A percentile compares a stretch with the other conserved stretches of the same genome.
Evolutionary conservation across 805 yeast genomes (phyloP).

Genomic region (Brettanomyces custersianus): DNA sequence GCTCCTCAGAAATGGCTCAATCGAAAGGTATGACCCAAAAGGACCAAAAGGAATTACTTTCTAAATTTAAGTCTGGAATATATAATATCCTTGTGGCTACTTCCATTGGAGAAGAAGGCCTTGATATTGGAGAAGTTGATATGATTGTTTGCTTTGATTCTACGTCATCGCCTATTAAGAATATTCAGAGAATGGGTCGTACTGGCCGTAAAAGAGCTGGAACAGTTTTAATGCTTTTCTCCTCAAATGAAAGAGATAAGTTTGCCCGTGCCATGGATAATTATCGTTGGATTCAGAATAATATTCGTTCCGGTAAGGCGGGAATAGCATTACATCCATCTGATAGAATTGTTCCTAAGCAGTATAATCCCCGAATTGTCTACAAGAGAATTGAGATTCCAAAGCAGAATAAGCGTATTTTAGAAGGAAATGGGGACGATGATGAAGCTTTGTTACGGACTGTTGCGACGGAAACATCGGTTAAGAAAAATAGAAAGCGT

Average conservation of each 20-base stretch:
- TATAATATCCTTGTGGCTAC: conserved; percentile 87
- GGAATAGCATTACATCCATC: conserved; percentile 26
- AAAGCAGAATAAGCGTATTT: conserved; percentile 51
- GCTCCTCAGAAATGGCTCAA: conserved; percentile 71
- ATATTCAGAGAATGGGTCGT: conserved; percentile 94
- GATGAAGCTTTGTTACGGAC: conserved; percentile 52
- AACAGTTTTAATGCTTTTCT: conserved; percentile 60
- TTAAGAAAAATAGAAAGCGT: conserved; percentile 24
- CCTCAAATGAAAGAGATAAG: conserved; percentile 69
- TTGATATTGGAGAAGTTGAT: conserved; percentile 97
- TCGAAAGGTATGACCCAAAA: conserved; percentile 85
- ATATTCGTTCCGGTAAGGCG: conserved; percentile 40
- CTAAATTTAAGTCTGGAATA: conserved; percentile 61
- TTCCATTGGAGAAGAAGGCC: conserved; percentile 96
- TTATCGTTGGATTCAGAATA: conserved; percentile 67
- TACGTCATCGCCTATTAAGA: conserved; percentile 87
- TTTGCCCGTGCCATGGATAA: conserved; percentile 81
- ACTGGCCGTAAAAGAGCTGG: conserved; percentile 96
- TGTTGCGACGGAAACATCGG: conserved; percentile 54
- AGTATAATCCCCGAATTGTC: conserved; percentile 45
- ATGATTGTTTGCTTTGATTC: conserved; percentile 88
- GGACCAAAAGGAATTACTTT: conserved; percentile 70
- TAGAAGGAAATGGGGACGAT: conserved; percentile 40
- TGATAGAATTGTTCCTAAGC: conserved; percentile 62
- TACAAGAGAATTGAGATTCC: conserved; percentile 57